Conservation (phyloP, 2,329 filamentous ascomycete species). For the Dichotomopilus funicola region DNA sequence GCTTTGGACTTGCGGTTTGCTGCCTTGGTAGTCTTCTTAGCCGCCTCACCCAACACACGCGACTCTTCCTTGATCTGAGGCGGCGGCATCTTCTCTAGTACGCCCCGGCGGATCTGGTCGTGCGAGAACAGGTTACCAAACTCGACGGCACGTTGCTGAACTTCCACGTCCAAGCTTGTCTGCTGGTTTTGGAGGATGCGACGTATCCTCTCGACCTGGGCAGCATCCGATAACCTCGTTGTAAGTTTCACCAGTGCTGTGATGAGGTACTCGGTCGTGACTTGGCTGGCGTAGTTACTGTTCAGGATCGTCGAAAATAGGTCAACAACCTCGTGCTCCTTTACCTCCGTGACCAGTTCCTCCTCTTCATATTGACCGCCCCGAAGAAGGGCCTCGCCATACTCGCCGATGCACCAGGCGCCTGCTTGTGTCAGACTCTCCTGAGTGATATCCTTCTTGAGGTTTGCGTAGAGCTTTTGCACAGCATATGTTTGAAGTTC, state of each 20-base stretch:
- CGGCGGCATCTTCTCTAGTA: slow-evolving; percentile 95
- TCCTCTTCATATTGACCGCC: slow-evolving; percentile 93
- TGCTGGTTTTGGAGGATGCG: slow-evolving; percentile 71
- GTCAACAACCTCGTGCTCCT: slow-evolving; percentile 84
- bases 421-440: slow-evolving; percentile 90
- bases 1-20: slow-evolving; percentile 70
- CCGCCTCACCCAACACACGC: slow-evolving; percentile 74
- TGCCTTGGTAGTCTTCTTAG: slow-evolving; percentile 55
- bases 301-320: slow-evolving; percentile 88
- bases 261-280: slow-evolving; percentile 91
- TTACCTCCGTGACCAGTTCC: slow-evolving; percentile 73
- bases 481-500: slow-evolving; percentile 95
- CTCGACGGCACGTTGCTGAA: slow-evolving; percentile 92
- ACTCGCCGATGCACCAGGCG: slow-evolving; percentile 97
- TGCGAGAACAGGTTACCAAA: slow-evolving; percentile 92
- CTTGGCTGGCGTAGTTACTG: slow-evolving; percentile 88
- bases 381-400: slow-evolving; percentile 79
- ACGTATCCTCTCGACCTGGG: slow-evolving; percentile 82
- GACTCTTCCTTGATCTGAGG: slow-evolving; percentile 96
- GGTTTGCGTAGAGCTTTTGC: slow-evolving; percentile 82
- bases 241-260: slow-evolving; percentile 94
- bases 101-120: slow-evolving; percentile 79
- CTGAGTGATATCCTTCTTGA: slow-evolving; percentile 96
- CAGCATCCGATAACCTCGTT: slow-evolving; percentile 71
- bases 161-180: slow-evolving; percentile 85